These are phyloP conservation scores for Novakomyces olei DNA, from an alignment of 805 yeast genomes.

Conservation along the genomic window DNA sequence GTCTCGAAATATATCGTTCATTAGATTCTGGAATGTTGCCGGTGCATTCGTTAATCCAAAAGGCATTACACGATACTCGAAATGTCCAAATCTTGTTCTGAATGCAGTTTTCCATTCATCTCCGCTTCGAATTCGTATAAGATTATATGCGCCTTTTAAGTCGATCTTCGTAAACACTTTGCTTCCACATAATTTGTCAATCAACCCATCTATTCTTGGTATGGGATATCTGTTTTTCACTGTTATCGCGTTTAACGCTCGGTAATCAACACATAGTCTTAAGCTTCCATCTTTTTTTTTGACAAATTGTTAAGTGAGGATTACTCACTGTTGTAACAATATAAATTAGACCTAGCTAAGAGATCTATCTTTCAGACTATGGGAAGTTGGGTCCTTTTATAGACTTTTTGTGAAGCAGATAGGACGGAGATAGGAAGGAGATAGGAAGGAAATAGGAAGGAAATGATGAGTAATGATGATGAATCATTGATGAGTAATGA, in stretches of 20 bases:
- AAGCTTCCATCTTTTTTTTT: constrained; percentile 9
- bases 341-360: too few relatives aligned
- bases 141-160: constrained; percentile 8
- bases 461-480: too few relatives aligned
- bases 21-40: constrained; percentile 10
- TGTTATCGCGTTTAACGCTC: constrained; percentile 9
- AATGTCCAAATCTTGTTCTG: constrained; percentile 9
- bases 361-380: too few relatives aligned
- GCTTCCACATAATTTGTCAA: constrained; percentile 6
- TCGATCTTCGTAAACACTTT: constrained; percentile 10
- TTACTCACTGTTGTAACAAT: too few relatives aligned
- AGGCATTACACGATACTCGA: constrained; percentile 13
- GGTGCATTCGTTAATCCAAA: constrained; percentile 14
- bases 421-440: too few relatives aligned
- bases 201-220: constrained; percentile 6
- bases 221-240: constrained; percentile 9
- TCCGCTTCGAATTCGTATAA: constrained; percentile 15
- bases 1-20: constrained; percentile 6
- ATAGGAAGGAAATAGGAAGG: too few relatives aligned
- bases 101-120: constrained; percentile 11
- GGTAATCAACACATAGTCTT: constrained; percentile 10
- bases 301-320: too few relatives aligned
- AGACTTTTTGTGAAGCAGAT: too few relatives aligned
- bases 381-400: too few relatives aligned
- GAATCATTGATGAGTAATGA: too few relatives aligned